phyloP scores from a whole-genome alignment of 2,329 filamentous ascomycete species.

The Cordyceps javanica region DNA sequence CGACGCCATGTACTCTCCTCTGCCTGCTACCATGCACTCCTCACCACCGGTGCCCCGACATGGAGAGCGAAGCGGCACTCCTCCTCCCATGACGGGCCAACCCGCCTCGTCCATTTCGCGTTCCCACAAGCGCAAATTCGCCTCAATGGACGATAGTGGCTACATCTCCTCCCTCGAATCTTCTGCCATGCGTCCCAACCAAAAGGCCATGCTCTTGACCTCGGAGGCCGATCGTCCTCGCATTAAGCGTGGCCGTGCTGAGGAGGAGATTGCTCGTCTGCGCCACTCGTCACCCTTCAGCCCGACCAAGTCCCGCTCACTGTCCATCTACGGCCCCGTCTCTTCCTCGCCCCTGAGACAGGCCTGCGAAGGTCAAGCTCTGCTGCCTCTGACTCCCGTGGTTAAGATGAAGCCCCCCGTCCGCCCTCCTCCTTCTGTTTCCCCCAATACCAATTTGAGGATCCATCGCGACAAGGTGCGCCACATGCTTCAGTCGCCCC shows the following conservation, averaged over 20 bases:
- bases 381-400: slow-evolving; percentile 74
- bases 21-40: slow-evolving; percentile 68
- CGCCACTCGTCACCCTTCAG: slow-evolving; percentile 91
- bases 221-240: slow-evolving; percentile 75
- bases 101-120: slow-evolving; percentile 58
- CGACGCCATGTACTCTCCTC: slow-evolving; percentile 61
- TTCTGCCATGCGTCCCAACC: slow-evolving; percentile 68
- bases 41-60: slow-evolving; percentile 75
- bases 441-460: slow-evolving; percentile 85
- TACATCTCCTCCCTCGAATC: slow-evolving; percentile 97
- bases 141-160: slow-evolving; percentile 82
- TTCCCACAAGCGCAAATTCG: slow-evolving; percentile 69
- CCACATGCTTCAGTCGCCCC: slow-evolving; percentile 74
- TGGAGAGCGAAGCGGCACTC: slow-evolving; percentile 62
- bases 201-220: slow-evolving; percentile 58
- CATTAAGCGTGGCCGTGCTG: slow-evolving; percentile 83
- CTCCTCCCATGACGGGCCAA: slow-evolving; percentile 61
- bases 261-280: slow-evolving; percentile 91
- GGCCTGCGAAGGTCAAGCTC: slow-evolving; percentile 51
- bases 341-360: slow-evolving; percentile 66
- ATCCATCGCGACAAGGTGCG: slow-evolving; percentile 81
- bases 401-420: slow-evolving; percentile 67
- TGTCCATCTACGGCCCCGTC: slow-evolving; percentile 42
- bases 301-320: slow-evolving; percentile 63
- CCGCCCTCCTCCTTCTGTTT: slow-evolving; percentile 64